phyloP scores from a whole-genome alignment of 2,329 filamentous ascomycete species.

The Colletotrichum sp. region DNA sequence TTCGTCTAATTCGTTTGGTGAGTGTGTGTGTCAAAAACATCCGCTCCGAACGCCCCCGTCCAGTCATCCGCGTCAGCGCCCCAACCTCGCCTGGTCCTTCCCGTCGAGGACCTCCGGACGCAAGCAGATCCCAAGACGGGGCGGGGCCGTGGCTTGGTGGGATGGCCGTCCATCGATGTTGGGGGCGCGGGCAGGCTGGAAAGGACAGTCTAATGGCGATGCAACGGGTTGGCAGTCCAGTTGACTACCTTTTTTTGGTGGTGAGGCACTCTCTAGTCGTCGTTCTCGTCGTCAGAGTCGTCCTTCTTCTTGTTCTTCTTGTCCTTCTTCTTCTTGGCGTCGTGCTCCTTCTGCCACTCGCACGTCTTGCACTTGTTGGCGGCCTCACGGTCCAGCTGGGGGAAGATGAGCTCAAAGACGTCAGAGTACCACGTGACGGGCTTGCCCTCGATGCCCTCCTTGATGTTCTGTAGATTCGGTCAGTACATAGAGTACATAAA shows the following conservation, averaged over 20 bases:
- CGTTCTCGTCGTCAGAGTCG: slow-evolving; percentile 34
- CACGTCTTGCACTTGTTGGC: slow-evolving; percentile 77
- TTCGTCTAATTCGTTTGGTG: slow-evolving; percentile 14
- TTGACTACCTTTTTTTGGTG: background rate
- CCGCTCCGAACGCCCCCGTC: background rate
- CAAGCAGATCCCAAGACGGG: background rate
- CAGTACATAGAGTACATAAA: background rate
- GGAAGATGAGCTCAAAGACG: slow-evolving; percentile 91
- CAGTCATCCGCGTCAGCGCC: background rate
- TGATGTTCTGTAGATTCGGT: slow-evolving; percentile 79
- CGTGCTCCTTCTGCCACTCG: slow-evolving; percentile 56
- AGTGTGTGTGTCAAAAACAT: background rate
- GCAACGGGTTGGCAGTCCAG: background rate
- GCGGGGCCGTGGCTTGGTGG: background rate
- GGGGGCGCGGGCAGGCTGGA: background rate
- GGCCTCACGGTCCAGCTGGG: slow-evolving; percentile 73
- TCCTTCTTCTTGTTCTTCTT: slow-evolving; percentile 21
- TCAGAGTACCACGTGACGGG: slow-evolving; percentile 94
- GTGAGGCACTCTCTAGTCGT: slow-evolving; percentile 21
- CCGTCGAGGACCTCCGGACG: background rate
- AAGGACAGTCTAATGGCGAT: background rate
- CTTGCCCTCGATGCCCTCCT: slow-evolving; percentile 90
- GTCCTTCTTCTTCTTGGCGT: slow-evolving; percentile 34
- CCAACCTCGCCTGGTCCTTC: background rate
- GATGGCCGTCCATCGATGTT: background rate